Base-by-base conservation (phyloP, 2,329 filamentous ascomycete genomes). In the Arthrobotrys entomopaga region DNA sequence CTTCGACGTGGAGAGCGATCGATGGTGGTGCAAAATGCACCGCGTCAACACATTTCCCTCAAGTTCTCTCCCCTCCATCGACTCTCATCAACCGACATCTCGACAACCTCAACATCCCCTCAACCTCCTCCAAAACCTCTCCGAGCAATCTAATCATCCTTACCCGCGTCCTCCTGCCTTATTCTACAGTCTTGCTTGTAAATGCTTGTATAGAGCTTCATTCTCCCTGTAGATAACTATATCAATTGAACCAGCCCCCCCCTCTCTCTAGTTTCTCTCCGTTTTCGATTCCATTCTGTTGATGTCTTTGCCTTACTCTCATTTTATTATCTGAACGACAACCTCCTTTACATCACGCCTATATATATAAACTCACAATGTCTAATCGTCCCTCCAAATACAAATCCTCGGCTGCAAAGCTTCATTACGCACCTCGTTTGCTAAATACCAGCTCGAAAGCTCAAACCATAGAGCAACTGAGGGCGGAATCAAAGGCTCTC, bases 11-110 rank as follows among this genome's bases (percentile, higher is more conserved):
- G 15, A 15, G 42, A 15, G n/a, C 13, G 3, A 46, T 15, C 13
- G 13, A 46, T 46, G 15, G 58, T 63, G 58, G 43, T 63, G 58
- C 48, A 63, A 7, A 7, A 7, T 34, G 29, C 29, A 34, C 29
- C 29, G 29, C 5, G 6, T 34, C 60, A 64, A 64, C 60, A 54
- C 60, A 64, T 40, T 59, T 59, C 34, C 26, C n/a, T 6, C 16
- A 64, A 42, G 16, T 16, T 26, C 7, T 42, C 19, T 6, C 15
- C 38, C 11, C 19, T 19, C n/a, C 46, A 50, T 20, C 46, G n/a
- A 15, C n/a, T 63, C n/a, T 40, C 11, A 40, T 54, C 20, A 16
- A 43, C 34, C 26, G 24, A 26, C 20, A n/a, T 53, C 42, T 11
- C 8, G 8, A 16, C 46, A 29, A 15, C 16, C 20, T 19, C 40